Evolutionary conservation across 352 stramenopile species (phyloP), one percentile per base, ranked within the genome.

Genomic region (Pythium phragmitis): DNA sequence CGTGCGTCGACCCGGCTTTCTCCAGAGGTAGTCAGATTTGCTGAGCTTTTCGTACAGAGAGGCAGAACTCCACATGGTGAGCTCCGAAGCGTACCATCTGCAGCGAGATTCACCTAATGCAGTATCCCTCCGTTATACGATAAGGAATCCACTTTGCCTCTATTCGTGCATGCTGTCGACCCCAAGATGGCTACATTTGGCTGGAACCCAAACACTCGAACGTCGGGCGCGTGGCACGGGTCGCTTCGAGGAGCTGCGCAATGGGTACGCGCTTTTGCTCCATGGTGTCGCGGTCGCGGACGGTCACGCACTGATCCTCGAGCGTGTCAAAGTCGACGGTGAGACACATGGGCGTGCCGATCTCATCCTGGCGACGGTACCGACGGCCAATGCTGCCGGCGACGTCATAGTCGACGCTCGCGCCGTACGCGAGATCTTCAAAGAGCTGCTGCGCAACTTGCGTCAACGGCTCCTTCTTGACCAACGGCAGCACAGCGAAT

Each of bases 271-370:
- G 89, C 57, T 96, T 89, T 78, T 99, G 97, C 65, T 98, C 85
- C 68, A 97, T 99, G 19, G 77, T 93, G 70, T 99, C 97, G 48
- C 96, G 91, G 66, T 98, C 93, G 49, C 96, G 88, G 56, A 99
- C 80, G 2, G 97, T 99, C 36, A 99, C 96, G 36, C 82, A 88
- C 75, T 98, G 87, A 63, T 98, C 87, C 59, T 99, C 94, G 30
- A 99, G 78, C 14, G 96, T 98, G 59, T 99, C 94, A 74, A 98
- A 98, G 70, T 99, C 97, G 11, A 99, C 84, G 6, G 97, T 99
- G 50, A 99, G 85, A 73, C 96, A 99, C 75, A 98, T 98, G 11
- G 96, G 96, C 33, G 96, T 98, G 42, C 97, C 97, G 50, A 99
- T 96, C 83, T 99, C 96, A 68, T 99, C 97, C 60, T 98, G 93